A percentile compares a stretch with the other conserved stretches of the same genome.
phyloP scores from a whole-genome alignment of 2,329 filamentous ascomycete genomes.

The Herpotrichia juniperi region DNA sequence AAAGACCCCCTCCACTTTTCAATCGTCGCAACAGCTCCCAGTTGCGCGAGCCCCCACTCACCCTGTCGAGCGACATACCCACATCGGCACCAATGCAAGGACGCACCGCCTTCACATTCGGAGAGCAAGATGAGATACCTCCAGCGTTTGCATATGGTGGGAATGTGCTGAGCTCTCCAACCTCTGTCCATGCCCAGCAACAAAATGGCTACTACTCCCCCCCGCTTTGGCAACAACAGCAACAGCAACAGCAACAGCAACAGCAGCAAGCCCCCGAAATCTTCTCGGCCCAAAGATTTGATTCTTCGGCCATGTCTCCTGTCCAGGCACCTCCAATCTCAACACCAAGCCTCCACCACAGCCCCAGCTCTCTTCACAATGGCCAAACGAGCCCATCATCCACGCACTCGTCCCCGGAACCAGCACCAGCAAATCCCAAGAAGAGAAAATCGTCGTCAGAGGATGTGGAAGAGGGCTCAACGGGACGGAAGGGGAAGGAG shows the following conservation, averaged over 20 bases:
- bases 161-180: constrained; percentile 38
- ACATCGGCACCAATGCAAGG: constrained; percentile 28
- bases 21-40: constrained; percentile 34
- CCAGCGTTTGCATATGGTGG: constrained; percentile 43
- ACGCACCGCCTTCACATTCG: constrained; percentile 38
- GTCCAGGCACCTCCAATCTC: constrained; percentile 32
- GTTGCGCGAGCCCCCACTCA: constrained; percentile 16
- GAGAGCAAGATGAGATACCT: constrained; percentile 35
- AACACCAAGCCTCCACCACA: constrained; percentile 46
- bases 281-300: constrained; percentile 35
- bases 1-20: constrained; percentile 29
- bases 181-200: constrained; percentile 30
- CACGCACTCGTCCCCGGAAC: constrained; percentile 69
- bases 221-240: constrained; percentile 39
- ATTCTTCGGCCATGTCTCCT: constrained; percentile 27
- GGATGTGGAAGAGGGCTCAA: constrained; percentile 61
- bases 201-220: constrained; percentile 38
- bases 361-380: constrained; percentile 42
- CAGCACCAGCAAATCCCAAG: constrained; percentile 34
- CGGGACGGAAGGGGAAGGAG: constrained; percentile 59
- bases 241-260: constrained; percentile 5
- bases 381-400: constrained; percentile 43
- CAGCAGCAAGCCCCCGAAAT: constrained; percentile 24
- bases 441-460: constrained; percentile 52
- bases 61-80: constrained; percentile 25